Base-by-base conservation (phyloP, 1,284 basidiomycete species). In the Hymenochaete sp. region DNA sequence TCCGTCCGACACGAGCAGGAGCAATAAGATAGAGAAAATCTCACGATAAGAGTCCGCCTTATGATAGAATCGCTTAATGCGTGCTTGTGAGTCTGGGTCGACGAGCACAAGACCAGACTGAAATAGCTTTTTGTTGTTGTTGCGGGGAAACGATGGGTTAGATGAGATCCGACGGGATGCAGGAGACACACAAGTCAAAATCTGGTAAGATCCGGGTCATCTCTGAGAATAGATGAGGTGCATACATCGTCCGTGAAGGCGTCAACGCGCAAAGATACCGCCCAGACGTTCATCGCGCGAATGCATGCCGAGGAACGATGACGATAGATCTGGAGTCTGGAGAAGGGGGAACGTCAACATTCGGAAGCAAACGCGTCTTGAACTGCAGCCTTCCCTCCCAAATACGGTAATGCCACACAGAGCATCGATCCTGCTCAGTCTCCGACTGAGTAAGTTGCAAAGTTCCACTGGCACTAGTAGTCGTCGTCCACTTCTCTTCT, bases 41-140 rank as follows among this genome's bases (percentile, higher is more conserved):
- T 63, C 56, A 88, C 85, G 70, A 63, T 80, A 82, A 27, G 82
- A 74, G 59, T 89, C 85, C 55, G 77, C 75, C 42, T 77, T 73
- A 53, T 72, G 74, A 60, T 77, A 79, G 57, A 82, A 89, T 48
- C 69, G 70, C 50, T 68, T 67, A 54, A 87, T 72, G 46, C 74
- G 73, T 31, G 66, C 53, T 48, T 64, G 66, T 32, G 77, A 74
- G 21, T 71, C 68, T 8, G 61, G 47, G 57, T 86, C 82, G 25
- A 87, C 62, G 40, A 72, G 63, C 14, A 56, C 56, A 26, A 87
- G 67, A 25, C 71, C 77, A 11, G 62, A 59, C 31, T 75, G 64
- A 58, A 78, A 82, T 16, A 82, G 64, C 82, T 86, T 52, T 45
- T n/a, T n/a, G 19, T 27, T 27, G 10, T 41, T n/a, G n/a, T 3